Conservation (phyloP, 1,139 yeast species). For the Scheffersomyces illinoinensis region DNA sequence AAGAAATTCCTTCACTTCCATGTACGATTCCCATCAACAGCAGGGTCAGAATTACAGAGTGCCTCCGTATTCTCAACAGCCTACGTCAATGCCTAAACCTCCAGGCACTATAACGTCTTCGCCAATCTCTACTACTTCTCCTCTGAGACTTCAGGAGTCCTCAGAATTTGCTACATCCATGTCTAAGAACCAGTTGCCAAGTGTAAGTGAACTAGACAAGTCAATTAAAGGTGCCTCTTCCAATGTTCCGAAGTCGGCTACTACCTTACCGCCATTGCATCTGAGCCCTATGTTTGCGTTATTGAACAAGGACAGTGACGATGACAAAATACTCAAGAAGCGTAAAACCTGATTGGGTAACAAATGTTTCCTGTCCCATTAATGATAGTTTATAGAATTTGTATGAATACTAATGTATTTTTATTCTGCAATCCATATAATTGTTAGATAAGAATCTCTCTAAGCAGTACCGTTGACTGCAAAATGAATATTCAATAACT, state of each 20-base stretch:
- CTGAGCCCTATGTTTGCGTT: conserved; percentile 1
- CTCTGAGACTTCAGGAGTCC: background rate
- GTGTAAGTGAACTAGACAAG: conserved; percentile 40
- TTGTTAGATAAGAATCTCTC: background rate
- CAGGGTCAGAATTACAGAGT: background rate
- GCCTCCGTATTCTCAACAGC: conserved; percentile 1
- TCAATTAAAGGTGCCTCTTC: conserved; percentile 20
- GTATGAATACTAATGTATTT: background rate
- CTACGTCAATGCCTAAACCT: conserved; percentile 4
- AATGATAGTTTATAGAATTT: background rate
- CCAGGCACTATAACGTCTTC: background rate
- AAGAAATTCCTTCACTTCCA: conserved; percentile 19
- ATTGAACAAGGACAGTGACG: conserved; percentile 2
- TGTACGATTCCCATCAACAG: conserved; percentile 13
- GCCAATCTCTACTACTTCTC: background rate
- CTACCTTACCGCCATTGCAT: background rate
- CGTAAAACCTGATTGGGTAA: background rate
- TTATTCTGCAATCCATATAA: background rate
- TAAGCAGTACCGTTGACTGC: too few species aligned
- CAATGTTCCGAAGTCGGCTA: background rate
- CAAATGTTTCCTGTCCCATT: too few species aligned
- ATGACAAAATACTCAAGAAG: background rate
- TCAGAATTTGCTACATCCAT: conserved; percentile 2
- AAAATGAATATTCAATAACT: too few species aligned
- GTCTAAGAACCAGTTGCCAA: conserved; percentile 26